Conservation (phyloP, 371 early-diverging fungal genomes). For the Mucor racemosus region DNA sequence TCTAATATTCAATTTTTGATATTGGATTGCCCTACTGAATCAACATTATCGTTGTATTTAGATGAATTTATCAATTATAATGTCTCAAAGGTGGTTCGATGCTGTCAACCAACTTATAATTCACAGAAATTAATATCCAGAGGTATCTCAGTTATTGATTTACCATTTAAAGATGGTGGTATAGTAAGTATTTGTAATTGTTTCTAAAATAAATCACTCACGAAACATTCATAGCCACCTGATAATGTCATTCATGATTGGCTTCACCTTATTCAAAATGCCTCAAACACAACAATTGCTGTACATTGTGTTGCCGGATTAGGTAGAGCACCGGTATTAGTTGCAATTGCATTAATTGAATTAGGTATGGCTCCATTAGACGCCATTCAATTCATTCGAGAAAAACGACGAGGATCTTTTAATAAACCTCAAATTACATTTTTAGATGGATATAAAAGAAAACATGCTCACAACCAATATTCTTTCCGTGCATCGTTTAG, state of each 20-base stretch:
- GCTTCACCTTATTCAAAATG: constrained; percentile 67
- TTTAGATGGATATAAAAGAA: constrained; percentile 44
- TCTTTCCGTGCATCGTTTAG: constrained; percentile 23
- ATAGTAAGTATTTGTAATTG: constrained; percentile 40
- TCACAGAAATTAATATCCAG: constrained; percentile 67
- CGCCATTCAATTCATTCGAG: constrained; percentile 76
- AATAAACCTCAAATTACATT: constrained; percentile 80
- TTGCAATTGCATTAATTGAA: constrained; percentile 84
- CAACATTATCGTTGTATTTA: constrained; percentile 77
- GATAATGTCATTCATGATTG: constrained; percentile 68
- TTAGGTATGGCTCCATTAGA: constrained; percentile 80
- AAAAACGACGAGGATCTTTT: constrained; percentile 80
- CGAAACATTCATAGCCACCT: constrained; percentile 59
- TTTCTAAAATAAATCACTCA: not conserved
- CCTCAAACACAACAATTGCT: constrained; percentile 68
- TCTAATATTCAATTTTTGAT: constrained; percentile 77
- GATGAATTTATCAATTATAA: constrained; percentile 73
- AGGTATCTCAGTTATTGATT: constrained; percentile 41
- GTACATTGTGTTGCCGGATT: constrained; percentile 90
- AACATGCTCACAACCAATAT: constrained; percentile 23
- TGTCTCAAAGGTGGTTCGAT: constrained; percentile 83
- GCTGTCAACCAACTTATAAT: constrained; percentile 88
- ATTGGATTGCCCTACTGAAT: constrained; percentile 88
- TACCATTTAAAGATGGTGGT: constrained; percentile 65
- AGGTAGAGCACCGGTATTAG: constrained; percentile 75